A percentile compares a stretch with the other conserved stretches of the same genome.
Conservation (phyloP, 2,329 filamentous ascomycete genomes). For the Macrophomina phaseolina region DNA sequence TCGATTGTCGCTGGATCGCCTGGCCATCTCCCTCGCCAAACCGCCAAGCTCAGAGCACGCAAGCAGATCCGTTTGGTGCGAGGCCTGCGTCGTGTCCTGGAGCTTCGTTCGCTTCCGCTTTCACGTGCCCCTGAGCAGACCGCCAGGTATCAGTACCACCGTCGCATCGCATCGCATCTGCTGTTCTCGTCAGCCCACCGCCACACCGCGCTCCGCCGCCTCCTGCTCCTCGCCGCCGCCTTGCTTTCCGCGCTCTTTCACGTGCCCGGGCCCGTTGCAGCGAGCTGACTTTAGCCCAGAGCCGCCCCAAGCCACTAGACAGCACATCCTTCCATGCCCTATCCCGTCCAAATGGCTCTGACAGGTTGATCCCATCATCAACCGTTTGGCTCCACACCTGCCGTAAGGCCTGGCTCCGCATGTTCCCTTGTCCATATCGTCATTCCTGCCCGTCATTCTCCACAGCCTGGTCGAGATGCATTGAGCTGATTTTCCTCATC, state of each 20-base stretch:
- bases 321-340: constrained; percentile 1
- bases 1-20: constrained; percentile 16
- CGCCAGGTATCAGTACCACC: neutral
- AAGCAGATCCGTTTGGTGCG: constrained; percentile 20
- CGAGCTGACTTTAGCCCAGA: constrained; percentile 2
- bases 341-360: neutral
- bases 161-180: too few relatives aligned
- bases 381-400: neutral
- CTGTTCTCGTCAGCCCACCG: neutral
- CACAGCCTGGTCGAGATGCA: constrained; percentile 17
- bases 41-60: constrained; percentile 24
- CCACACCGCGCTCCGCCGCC: neutral
- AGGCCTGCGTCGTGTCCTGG: too few relatives aligned
- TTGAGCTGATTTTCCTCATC: neutral
- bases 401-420: neutral
- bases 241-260: neutral
- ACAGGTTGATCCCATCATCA: constrained; percentile 4
- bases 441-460: neutral
- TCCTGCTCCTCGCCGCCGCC: neutral
- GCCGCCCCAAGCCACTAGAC: constrained; percentile 2
- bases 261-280: neutral
- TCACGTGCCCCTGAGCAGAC: constrained; percentile 16
- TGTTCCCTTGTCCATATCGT: neutral
- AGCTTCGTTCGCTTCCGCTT: neutral
- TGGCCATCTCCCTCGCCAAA: constrained; percentile 10